These are phyloP conservation scores for Sorghum bicolor DNA, from an alignment of 176 grass and related monocot species.

Conservation along the genomic window Sorghum_bicolor_NCBIv3 NC_012870.2:79344501-79345000, in stretches of 20 bases:
- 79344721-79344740: conserved; percentile 66
- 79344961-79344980: background rate
- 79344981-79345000: background rate
- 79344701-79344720: conserved; percentile 63
- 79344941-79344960: background rate
- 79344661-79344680: conserved; percentile 92
- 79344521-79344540: conserved; percentile 78
- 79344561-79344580: conserved; percentile 93
- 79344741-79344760: conserved; percentile 66
- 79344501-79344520: conserved; percentile 6
- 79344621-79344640: conserved; percentile 13
- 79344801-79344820: conserved; percentile 71
- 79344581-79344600: conserved; percentile 37
- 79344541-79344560: conserved; percentile 74
- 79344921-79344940: background rate
- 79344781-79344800: conserved; percentile 65
- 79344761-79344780: conserved; percentile 67
- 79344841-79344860: conserved; percentile 52
- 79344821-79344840: conserved; percentile 71
- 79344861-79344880: conserved; percentile 35
- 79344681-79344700: conserved; percentile 71
- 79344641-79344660: background rate
- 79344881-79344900: background rate
- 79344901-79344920: background rate
- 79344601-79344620: conserved; percentile 19